phyloP scores from a whole-genome alignment of 257 asterid genomes.

The Solanum verrucosum region DNA sequence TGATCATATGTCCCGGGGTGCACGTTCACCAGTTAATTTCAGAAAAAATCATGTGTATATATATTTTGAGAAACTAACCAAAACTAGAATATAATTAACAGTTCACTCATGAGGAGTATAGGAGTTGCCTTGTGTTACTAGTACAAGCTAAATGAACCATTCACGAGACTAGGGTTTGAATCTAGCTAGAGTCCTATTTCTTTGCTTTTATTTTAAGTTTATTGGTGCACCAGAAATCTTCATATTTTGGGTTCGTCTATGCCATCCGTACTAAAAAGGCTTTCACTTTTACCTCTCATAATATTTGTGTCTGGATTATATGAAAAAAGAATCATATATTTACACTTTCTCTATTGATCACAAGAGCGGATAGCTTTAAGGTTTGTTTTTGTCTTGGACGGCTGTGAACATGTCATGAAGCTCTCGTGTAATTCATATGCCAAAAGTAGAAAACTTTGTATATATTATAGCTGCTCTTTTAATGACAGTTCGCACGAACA shows the following conservation, averaged over 20 bases:
- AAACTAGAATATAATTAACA: too few species aligned
- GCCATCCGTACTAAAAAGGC: too few species aligned
- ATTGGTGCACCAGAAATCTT: not conserved
- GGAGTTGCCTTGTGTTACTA: not conserved
- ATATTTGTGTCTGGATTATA: too few species aligned
- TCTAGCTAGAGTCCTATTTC: not conserved
- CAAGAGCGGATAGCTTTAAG: not conserved
- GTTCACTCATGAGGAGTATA: not conserved
- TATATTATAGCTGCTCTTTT: not conserved
- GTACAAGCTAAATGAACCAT: not conserved
- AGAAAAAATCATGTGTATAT: not conserved
- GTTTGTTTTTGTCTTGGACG: not conserved
- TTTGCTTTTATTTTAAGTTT: too few species aligned
- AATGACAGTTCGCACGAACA: constrained; percentile 6
- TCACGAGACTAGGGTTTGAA: too few species aligned
- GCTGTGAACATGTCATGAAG: not conserved
- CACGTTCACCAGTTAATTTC: too few species aligned
- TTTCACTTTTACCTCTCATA: not conserved
- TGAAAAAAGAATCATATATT: not conserved
- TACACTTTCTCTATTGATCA: not conserved
- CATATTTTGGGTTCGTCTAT: too few species aligned
- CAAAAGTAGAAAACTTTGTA: not conserved
- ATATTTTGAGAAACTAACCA: too few species aligned
- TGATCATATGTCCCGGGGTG: not conserved
- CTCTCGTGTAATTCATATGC: not conserved